Evolutionary conservation across 2,329 filamentous ascomycete species (phyloP).

Genomic region (Exophiala bonariae): DNA sequence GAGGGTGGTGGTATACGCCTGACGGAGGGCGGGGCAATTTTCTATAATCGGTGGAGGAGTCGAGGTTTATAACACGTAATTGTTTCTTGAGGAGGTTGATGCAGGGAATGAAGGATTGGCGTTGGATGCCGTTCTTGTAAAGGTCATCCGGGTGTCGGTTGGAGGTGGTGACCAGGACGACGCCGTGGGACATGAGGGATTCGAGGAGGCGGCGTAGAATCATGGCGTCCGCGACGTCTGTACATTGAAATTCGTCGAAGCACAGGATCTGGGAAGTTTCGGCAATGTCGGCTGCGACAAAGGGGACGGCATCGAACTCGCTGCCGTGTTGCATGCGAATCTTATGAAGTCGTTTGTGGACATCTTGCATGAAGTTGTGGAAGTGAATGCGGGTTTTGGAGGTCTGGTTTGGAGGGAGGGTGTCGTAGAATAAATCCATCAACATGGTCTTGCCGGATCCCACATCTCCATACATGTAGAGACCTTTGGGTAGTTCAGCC

Average conservation of each 20-base stretch:
- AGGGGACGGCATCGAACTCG: slow-evolving; percentile 86
- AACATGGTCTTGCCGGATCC: slow-evolving; percentile 99
- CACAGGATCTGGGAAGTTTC: slow-evolving; percentile 82
- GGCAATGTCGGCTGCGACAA: slow-evolving; percentile 92
- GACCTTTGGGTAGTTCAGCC: slow-evolving; percentile 74
- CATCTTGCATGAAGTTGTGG: slow-evolving; percentile 99
- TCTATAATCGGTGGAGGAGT: slow-evolving; percentile 94
- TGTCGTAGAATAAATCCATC: slow-evolving; percentile 98
- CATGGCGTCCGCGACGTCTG: slow-evolving; percentile 98
- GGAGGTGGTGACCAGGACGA: slow-evolving; percentile 91
- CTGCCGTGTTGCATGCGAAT: slow-evolving; percentile 87
- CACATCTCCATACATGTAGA: slow-evolving; percentile 96
- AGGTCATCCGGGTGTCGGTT: slow-evolving; percentile 96
- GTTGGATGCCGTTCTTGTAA: slow-evolving; percentile 97
- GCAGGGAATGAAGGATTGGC: slow-evolving; percentile 91
- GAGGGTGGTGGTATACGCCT: slow-evolving; percentile 88
- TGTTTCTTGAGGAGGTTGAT: slow-evolving; percentile 86
- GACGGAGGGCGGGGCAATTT: slow-evolving; percentile 92
- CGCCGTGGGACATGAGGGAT: slow-evolving; percentile 91
- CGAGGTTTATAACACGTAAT: slow-evolving; percentile 87
- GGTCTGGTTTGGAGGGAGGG: slow-evolving; percentile 74
- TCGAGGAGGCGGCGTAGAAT: slow-evolving; percentile 86
- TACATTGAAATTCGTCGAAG: slow-evolving; percentile 99
- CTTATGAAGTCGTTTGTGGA: slow-evolving; percentile 85
- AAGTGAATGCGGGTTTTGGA: slow-evolving; percentile 95